Evolutionary conservation across 2,329 filamentous ascomycete genomes (phyloP).

Genomic region (Talaromyces verruculosus): DNA sequence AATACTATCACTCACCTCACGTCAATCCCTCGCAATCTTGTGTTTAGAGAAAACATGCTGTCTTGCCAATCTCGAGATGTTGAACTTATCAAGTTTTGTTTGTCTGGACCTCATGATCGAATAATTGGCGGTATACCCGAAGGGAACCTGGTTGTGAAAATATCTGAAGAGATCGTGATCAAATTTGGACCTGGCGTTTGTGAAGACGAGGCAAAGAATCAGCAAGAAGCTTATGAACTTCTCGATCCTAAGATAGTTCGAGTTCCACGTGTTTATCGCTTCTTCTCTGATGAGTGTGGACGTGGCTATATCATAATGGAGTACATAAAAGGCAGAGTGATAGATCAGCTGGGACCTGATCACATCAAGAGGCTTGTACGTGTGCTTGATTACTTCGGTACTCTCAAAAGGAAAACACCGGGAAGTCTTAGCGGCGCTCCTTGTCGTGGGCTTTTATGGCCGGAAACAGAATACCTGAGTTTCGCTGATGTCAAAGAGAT

Average conservation of each 20-base stretch:
- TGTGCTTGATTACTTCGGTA: slow-evolving; percentile 6
- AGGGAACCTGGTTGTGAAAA: not conserved
- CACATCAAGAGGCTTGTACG: not conserved
- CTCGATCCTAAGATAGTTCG: not conserved
- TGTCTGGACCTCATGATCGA: not conserved
- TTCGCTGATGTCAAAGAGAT: not conserved
- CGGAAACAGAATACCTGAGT: not conserved
- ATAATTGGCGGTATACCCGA: not conserved
- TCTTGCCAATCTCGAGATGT: not conserved
- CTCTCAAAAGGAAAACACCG: not conserved
- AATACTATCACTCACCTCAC: no score
- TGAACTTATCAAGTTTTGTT: not conserved
- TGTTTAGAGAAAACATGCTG: not conserved
- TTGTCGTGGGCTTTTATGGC: slow-evolving; percentile 1
- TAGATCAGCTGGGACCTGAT: not conserved
- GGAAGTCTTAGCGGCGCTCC: slow-evolving; percentile 2
- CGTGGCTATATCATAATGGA: slow-evolving; percentile 11
- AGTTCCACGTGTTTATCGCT: slow-evolving; percentile 9
- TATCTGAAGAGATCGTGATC: not conserved
- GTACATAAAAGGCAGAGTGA: not conserved
- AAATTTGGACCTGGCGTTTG: not conserved
- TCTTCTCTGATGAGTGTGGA: not conserved
- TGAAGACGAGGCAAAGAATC: not conserved
- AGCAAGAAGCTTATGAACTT: not conserved
- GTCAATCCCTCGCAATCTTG: no score